These are phyloP conservation scores for Malassezia brasiliensis DNA, from an alignment of 1,284 basidiomycete genomes.

Conservation along the genomic window DNA sequence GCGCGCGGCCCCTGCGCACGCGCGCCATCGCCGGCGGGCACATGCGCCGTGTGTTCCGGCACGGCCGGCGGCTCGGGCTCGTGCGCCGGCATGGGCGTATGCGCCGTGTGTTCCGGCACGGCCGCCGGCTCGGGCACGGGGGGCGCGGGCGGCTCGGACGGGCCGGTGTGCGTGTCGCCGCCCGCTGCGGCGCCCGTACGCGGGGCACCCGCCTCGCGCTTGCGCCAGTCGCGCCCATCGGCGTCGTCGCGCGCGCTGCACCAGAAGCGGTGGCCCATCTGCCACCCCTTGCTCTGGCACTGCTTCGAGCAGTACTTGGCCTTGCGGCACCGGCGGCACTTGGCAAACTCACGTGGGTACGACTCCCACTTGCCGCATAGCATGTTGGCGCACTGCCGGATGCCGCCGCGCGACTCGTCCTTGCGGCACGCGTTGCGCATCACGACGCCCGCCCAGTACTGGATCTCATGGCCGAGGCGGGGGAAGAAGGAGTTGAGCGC, in stretches of 20 bases:
- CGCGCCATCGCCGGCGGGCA: neutral
- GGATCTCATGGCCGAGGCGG: constrained; percentile 77
- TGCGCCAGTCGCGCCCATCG: constrained; percentile 20
- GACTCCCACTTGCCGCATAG: constrained; percentile 84
- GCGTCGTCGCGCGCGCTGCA: constrained; percentile 45
- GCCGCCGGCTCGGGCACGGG: no score
- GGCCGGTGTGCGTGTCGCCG: no score
- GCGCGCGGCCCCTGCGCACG: neutral
- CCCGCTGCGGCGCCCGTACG: no score
- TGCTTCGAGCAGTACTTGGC: constrained; percentile 98
- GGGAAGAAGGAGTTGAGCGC: constrained; percentile 20
- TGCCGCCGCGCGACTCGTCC: constrained; percentile 78
- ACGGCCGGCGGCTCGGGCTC: neutral
- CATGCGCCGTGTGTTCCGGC: neutral
- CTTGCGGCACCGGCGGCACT: constrained; percentile 88
- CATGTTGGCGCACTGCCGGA: constrained; percentile 91
- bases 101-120: no score
- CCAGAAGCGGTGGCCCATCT: constrained; percentile 77
- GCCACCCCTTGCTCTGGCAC: constrained; percentile 94
- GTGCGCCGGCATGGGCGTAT: no score
- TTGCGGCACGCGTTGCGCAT: constrained; percentile 99
- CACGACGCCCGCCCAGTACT: constrained; percentile 98
- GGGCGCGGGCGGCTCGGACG: no score
- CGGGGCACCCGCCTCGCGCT: constrained; percentile 19
- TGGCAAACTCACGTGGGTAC: constrained; percentile 89